Base-by-base conservation (phyloP, 345 rosid species). In the Gossypium longicalyx region DNA sequence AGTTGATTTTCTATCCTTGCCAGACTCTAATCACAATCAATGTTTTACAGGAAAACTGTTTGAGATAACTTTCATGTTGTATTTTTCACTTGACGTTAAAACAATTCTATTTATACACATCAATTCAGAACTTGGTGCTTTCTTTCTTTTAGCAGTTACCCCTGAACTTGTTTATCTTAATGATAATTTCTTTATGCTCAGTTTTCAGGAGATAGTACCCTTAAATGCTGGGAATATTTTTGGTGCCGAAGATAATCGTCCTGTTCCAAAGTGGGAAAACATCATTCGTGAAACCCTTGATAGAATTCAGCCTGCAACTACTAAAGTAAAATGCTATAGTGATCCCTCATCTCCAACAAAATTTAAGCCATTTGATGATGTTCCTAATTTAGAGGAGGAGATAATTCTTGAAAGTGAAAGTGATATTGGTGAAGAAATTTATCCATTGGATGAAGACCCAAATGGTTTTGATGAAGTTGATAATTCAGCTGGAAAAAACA, bases 191-290 rank as follows among this genome's bases (percentile, higher is more conserved):
- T 54, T 78, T 76, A 34, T 63, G 20, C 72, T 63, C 78, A 94
- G 98, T 71, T 82, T 94, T 73, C 98, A 92, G 87, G 98, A 94
- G 83, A 89, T 94, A 58, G 97, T 94, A 59, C 97, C 98, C n/a
- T 84, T 94, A 61, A 94, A 87, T 78, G 93, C 98, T 65, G 98
- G 97, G 63, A 94, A 94, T 77, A 87, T 94, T 53, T 91, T 94
- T 71, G 98, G 98, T 47, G 89, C 97, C 19, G 97, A 94, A 89
- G 98, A 94, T 79, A 85, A 70, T 65, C 85, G 92, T 61, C 93
- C 98, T 0, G 92, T 89, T 74, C 79, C 84, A 12, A 88, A 81
- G 80, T 92, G 97, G 98, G 98, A 92, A 85, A 90, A 85, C 76
- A 86, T 89, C 51, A 86, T 94, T 59, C 94, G 97, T 62, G 89